Percentiles rank a stretch among this genome's conserved stretches.
phyloP scores from a whole-genome alignment of 2,329 filamentous ascomycete genomes.

The Sporothrix pseudoabietina region DNA sequence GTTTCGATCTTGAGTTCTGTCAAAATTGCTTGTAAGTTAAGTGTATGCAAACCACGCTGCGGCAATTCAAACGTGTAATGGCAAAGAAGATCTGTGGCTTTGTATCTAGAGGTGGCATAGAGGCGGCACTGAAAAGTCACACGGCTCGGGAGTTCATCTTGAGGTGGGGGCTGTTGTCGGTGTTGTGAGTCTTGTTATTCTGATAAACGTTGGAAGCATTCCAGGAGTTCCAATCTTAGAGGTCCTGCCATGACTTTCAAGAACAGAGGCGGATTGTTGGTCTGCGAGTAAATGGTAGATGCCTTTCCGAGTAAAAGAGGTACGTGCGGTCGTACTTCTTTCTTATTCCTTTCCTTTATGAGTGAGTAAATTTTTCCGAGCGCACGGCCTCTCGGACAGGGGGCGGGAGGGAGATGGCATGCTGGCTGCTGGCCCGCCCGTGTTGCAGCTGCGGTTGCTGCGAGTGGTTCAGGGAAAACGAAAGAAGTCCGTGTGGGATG shows the following conservation, averaged over 20 bases:
- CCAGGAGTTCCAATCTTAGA: not conserved
- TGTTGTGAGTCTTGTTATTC: not conserved
- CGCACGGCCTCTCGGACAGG: slow-evolving; percentile 16
- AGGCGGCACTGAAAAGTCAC: not conserved
- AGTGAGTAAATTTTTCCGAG: slow-evolving; percentile 18
- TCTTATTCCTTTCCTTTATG: not conserved
- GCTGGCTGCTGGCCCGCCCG: not conserved
- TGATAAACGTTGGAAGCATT: not conserved
- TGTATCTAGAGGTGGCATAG: not conserved
- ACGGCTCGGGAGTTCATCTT: slow-evolving; percentile 11
- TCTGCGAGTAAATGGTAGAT: not conserved
- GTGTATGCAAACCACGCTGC: not conserved
- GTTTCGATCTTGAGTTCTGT: not conserved
- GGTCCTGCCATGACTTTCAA: not conserved
- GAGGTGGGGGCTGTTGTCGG: not conserved
- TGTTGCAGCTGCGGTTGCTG: not conserved
- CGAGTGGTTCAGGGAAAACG: not conserved
- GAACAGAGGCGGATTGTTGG: not conserved
- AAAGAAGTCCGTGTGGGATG: not conserved
- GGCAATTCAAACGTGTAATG: no score
- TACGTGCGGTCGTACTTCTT: not conserved
- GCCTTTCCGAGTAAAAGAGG: not conserved
- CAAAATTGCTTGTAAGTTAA: not conserved
- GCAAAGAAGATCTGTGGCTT: no score
- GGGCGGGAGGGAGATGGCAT: not conserved